Conservation (phyloP, 139 green algal species). For the Desmodesmus armatus region DNA sequence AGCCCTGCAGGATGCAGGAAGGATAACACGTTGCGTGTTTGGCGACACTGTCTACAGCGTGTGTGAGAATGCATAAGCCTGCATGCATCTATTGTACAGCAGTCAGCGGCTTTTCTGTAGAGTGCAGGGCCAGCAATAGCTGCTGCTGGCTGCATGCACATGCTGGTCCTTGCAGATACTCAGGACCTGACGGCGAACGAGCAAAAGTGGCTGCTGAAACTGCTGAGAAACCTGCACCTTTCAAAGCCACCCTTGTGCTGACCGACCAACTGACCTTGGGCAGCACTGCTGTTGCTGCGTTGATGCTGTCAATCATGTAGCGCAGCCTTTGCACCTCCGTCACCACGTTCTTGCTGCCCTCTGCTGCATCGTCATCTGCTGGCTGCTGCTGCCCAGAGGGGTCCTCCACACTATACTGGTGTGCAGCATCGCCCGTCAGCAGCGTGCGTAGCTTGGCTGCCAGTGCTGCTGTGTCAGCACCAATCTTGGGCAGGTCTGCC, state of each 20-base stretch:
- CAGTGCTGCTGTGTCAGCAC: conserved; percentile 45
- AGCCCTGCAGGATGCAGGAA: conserved; percentile 57
- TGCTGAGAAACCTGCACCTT: not conserved
- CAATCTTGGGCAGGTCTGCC: conserved; percentile 70
- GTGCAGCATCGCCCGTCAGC: conserved; percentile 62
- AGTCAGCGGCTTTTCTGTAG: too few relatives aligned
- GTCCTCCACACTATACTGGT: conserved; percentile 42
- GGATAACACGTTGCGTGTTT: too few relatives aligned
- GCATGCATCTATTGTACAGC: too few relatives aligned
- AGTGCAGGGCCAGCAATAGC: too few relatives aligned
- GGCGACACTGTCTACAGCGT: too few relatives aligned
- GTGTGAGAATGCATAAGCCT: too few relatives aligned
- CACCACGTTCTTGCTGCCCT: not conserved
- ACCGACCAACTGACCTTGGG: conserved; percentile 55
- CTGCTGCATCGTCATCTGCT: not conserved
- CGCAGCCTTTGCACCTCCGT: conserved; percentile 44
- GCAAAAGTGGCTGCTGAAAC: not conserved
- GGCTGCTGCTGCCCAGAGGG: not conserved
- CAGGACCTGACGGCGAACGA: too few relatives aligned
- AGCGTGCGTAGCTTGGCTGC: conserved; percentile 49
- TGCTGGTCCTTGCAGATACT: too few relatives aligned
- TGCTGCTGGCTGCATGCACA: too few relatives aligned
- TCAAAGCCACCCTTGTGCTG: not conserved
- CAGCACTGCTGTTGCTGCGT: conserved; percentile 51
- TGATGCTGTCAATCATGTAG: conserved; percentile 60